Percentiles rank a stretch among this genome's conserved stretches.
phyloP scores from a whole-genome alignment of 2,329 filamentous ascomycete genomes.

The Ambrosiella xylebori region DNA sequence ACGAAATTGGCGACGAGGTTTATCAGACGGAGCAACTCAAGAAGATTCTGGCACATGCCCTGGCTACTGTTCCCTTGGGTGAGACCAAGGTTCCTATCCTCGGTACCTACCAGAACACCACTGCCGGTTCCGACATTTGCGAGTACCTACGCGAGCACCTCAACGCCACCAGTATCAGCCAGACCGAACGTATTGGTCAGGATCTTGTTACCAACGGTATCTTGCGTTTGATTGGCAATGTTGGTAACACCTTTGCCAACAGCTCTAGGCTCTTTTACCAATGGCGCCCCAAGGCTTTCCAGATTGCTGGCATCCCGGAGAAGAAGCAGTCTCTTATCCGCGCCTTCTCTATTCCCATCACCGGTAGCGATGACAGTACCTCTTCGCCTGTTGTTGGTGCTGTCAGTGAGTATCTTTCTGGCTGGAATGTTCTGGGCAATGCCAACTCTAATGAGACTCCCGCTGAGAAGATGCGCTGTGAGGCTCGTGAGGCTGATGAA shows the following conservation, averaged over 20 bases:
- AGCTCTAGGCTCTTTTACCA: constrained; percentile 96
- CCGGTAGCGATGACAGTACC: constrained; percentile 22
- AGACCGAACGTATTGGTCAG: constrained; percentile 88
- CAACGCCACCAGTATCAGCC: constrained; percentile 66
- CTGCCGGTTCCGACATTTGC: constrained; percentile 79
- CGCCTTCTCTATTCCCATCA: constrained; percentile 54
- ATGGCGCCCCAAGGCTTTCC: constrained; percentile 85
- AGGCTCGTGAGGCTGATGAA: constrained; percentile 80
- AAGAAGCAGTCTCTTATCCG: constrained; percentile 61
- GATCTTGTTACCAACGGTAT: constrained; percentile 78
- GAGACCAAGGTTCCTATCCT: constrained; percentile 93
- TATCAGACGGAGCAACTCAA: constrained; percentile 79
- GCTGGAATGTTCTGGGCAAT: constrained; percentile 63
- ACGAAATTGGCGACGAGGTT: constrained; percentile 79
- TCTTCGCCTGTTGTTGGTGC: constrained; percentile 70
- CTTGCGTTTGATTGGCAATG: constrained; percentile 77
- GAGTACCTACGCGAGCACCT: constrained; percentile 87
- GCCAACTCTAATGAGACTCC: constrained; percentile 72
- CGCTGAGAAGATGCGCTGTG: constrained; percentile 66
- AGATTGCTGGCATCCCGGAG: constrained; percentile 64
- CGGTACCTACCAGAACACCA: constrained; percentile 86
- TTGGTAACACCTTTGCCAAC: constrained; percentile 90
- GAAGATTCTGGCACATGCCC: constrained; percentile 72
- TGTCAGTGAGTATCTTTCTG: constrained; percentile 74
- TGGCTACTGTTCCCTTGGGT: constrained; percentile 69